These are phyloP conservation scores for Purpureocillium takamizusanense DNA, from an alignment of 2,329 filamentous ascomycete genomes.

Conservation along the genomic window DNA sequence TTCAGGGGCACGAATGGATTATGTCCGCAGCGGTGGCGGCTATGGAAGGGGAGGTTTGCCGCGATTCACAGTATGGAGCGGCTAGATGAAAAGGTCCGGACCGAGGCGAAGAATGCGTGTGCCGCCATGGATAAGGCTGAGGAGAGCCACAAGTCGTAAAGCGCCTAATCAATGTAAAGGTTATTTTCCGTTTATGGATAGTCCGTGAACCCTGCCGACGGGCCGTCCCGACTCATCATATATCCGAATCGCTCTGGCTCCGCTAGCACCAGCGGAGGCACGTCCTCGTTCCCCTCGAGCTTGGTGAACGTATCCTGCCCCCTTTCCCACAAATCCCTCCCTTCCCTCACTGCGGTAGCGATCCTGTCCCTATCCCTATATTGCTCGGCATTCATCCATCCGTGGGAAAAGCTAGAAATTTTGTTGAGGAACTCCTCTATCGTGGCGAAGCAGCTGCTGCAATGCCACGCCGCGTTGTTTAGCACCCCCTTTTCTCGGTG, in stretches of 20 bases:
- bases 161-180: too few species aligned
- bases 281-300: slow-evolving; percentile 40
- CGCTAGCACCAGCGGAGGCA: slow-evolving; percentile 36
- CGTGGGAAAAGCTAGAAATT: slow-evolving; percentile 47
- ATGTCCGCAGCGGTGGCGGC: too few species aligned
- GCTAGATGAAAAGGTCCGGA: too few species aligned
- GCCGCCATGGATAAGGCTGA: too few species aligned
- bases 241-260: slow-evolving; percentile 32
- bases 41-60: too few species aligned
- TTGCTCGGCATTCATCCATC: slow-evolving; percentile 38
- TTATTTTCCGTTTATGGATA: too few species aligned
- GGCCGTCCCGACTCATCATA: slow-evolving; percentile 35
- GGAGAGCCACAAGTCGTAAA: too few species aligned
- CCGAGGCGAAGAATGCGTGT: too few species aligned
- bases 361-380: slow-evolving; percentile 40
- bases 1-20: too few species aligned
- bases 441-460: slow-evolving; percentile 50
- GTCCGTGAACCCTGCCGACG: slow-evolving; percentile 37
- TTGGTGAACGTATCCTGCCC: slow-evolving; percentile 35
- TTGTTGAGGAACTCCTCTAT: slow-evolving; percentile 46
- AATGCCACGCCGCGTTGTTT: slow-evolving; percentile 50
- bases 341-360: slow-evolving; percentile 38
- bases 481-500: slow-evolving; percentile 34
- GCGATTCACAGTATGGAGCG: too few species aligned
- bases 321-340: slow-evolving; percentile 46